Conservation (phyloP, 805 yeast genomes). For the Pichia occidentalis region DNA sequence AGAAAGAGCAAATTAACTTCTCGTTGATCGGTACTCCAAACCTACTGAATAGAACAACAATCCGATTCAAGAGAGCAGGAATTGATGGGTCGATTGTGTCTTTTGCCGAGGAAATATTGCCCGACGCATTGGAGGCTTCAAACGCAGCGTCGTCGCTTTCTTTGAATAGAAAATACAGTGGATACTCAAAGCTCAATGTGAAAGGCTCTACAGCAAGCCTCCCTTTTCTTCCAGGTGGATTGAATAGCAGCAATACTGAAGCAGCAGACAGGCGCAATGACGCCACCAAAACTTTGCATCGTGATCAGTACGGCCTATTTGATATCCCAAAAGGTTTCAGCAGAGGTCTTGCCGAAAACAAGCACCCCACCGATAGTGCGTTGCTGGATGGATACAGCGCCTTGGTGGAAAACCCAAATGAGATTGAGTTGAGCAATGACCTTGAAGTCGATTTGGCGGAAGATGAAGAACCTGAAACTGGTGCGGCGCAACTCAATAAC, state of each 20-base stretch:
- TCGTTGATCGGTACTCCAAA: slow-evolving; percentile 54
- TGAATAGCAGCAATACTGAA: slow-evolving; percentile 22
- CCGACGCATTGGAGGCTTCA: slow-evolving; percentile 29
- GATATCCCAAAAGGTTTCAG: slow-evolving; percentile 78
- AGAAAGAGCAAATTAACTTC: slow-evolving; percentile 23
- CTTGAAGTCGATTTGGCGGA: no score
- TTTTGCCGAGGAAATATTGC: slow-evolving; percentile 56
- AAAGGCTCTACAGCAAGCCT: slow-evolving; percentile 66
- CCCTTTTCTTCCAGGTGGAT: slow-evolving; percentile 94
- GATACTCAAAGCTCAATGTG: slow-evolving; percentile 50
- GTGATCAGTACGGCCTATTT: slow-evolving; percentile 68
- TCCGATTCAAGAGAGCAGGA: slow-evolving; percentile 68
- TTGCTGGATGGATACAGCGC: no score
- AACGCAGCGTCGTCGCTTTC: slow-evolving; percentile 65
- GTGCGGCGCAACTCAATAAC: neutral
- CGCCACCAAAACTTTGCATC: slow-evolving; percentile 42
- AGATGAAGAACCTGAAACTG: neutral
- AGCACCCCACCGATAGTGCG: no score
- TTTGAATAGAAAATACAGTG: slow-evolving; percentile 57
- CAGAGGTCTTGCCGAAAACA: slow-evolving; percentile 72
- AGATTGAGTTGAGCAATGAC: no score
- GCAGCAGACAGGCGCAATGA: slow-evolving; percentile 17
- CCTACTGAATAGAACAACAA: slow-evolving; percentile 53
- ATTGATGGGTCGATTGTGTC: slow-evolving; percentile 61
- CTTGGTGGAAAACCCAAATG: no score